Conservation (phyloP, 2,329 filamentous ascomycete species). For the Sordariomycetes sp. region DNA sequence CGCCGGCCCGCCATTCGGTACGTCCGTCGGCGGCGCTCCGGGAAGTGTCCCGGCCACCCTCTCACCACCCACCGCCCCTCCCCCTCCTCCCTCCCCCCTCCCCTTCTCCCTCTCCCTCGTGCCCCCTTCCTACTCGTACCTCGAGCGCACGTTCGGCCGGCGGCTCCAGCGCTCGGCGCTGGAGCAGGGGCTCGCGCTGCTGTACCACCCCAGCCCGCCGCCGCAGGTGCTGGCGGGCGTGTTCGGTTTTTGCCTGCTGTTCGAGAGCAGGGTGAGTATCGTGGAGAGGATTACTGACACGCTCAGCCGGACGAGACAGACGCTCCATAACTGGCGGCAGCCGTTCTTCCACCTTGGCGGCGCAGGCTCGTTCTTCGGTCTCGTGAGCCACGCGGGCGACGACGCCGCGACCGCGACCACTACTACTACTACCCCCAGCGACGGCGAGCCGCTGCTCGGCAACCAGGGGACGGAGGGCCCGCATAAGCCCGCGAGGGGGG, state of each 20-base stretch:
- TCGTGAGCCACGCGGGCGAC: background rate
- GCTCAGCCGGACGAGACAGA: constrained; percentile 23
- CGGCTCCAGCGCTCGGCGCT: constrained; percentile 55
- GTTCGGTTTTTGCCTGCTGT: constrained; percentile 61
- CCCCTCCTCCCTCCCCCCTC: constrained; percentile 12
- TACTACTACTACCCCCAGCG: background rate
- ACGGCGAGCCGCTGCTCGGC: constrained; percentile 15
- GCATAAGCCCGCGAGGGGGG: background rate
- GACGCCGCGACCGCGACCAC: background rate
- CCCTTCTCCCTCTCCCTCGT: constrained; percentile 24
- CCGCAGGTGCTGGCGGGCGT: constrained; percentile 38
- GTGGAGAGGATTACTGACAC: constrained; percentile 23
- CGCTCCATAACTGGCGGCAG: constrained; percentile 45
- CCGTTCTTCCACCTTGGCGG: constrained; percentile 59
- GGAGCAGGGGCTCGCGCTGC: constrained; percentile 51
- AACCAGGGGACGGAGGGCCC: constrained; percentile 21
- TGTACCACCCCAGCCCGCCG: constrained; percentile 37
- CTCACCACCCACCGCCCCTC: constrained; percentile 7
- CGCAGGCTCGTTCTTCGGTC: constrained; percentile 53
- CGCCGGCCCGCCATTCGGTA: constrained; percentile 34
- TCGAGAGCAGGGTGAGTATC: constrained; percentile 40
- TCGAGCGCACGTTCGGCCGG: constrained; percentile 59
- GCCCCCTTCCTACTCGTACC: constrained; percentile 46
- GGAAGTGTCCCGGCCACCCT: constrained; percentile 1
- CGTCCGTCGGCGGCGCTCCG: constrained; percentile 13